Evolutionary conservation across 176 grass and related monocot species (phyloP).

Genomic region (Oryza officinalis): DNA sequence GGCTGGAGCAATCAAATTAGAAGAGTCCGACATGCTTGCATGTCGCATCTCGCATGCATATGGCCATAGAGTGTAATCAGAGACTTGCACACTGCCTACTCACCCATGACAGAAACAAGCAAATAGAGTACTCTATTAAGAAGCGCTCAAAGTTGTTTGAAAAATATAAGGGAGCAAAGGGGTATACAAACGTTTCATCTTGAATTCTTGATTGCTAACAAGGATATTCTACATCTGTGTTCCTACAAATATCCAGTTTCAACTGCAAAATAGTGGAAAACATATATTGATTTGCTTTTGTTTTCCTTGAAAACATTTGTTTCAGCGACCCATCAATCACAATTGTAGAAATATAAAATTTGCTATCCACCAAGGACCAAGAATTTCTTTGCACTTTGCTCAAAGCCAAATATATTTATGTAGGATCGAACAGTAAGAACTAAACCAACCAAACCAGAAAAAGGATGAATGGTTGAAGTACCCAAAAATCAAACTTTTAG

Average conservation of each 20-base stretch:
- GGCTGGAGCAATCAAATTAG: too few relatives aligned
- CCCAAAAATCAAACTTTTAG: too few relatives aligned
- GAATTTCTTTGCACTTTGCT: conserved; percentile 6
- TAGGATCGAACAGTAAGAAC: too few relatives aligned
- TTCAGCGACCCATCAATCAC: neutral
- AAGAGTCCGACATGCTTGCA: too few relatives aligned
- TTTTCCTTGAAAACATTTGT: neutral
- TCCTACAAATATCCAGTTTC: neutral
- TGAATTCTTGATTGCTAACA: neutral
- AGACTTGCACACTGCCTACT: too few relatives aligned
- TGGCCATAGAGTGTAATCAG: too few relatives aligned
- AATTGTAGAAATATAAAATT: neutral
- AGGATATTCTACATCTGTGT: neutral
- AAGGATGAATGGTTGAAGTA: too few relatives aligned
- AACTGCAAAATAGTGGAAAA: neutral
- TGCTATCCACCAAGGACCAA: neutral
- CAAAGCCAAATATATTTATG: neutral
- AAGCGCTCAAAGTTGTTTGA: too few relatives aligned
- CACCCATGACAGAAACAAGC: too few relatives aligned
- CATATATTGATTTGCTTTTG: neutral
- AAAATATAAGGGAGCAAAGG: conserved; percentile 11
- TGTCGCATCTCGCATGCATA: too few relatives aligned
- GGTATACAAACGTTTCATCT: neutral
- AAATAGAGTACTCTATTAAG: too few relatives aligned
- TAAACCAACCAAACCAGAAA: too few relatives aligned